Percentiles rank a stretch among this genome's conserved stretches.
phyloP scores from a whole-genome alignment of 1,139 yeast genomes.

The Yamadazyma pseudoaaseri region DNA sequence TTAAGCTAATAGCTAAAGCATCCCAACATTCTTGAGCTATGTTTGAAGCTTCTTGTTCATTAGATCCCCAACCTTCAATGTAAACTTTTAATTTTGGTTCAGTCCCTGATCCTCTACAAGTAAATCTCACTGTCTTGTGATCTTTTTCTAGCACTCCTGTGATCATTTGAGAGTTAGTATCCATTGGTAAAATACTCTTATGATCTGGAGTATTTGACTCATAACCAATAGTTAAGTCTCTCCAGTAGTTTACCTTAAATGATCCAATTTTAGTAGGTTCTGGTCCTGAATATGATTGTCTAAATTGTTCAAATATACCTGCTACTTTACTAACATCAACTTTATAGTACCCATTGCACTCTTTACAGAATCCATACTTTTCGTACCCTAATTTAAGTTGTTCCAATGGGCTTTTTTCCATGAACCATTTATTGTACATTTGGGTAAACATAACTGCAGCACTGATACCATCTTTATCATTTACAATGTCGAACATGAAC shows the following conservation, averaged over 20 bases:
- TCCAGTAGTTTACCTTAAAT: conserved; percentile 61
- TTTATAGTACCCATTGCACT: conserved; percentile 82
- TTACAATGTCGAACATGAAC: conserved; percentile 82
- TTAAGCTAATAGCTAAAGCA: conserved; percentile 28
- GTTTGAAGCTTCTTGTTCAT: conserved; percentile 43
- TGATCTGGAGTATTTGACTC: conserved; percentile 65
- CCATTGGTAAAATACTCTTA: conserved; percentile 67
- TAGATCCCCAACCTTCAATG: conserved; percentile 66
- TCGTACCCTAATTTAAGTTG: conserved; percentile 58
- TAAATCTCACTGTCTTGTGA: conserved; percentile 54
- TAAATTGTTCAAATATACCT: conserved; percentile 49
- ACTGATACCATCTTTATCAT: conserved; percentile 90
- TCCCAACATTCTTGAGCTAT: conserved; percentile 74
- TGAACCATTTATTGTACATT: conserved; percentile 54
- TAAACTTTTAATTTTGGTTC: conserved; percentile 94
- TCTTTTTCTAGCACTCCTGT: conserved; percentile 47
- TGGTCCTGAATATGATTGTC: conserved; percentile 38
- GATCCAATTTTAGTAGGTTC: conserved; percentile 49
- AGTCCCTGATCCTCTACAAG: conserved; percentile 93
- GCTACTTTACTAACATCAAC: conserved; percentile 53
- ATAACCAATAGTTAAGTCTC: conserved; percentile 82
- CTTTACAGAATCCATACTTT: conserved; percentile 77
- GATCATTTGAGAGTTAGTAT: conserved; percentile 80
- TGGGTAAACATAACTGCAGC: conserved; percentile 82
- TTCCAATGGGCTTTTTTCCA: conserved; percentile 22